Evolutionary conservation across 2,329 filamentous ascomycete genomes (phyloP).

Genomic region (Reticulascus tulasneorum): DNA sequence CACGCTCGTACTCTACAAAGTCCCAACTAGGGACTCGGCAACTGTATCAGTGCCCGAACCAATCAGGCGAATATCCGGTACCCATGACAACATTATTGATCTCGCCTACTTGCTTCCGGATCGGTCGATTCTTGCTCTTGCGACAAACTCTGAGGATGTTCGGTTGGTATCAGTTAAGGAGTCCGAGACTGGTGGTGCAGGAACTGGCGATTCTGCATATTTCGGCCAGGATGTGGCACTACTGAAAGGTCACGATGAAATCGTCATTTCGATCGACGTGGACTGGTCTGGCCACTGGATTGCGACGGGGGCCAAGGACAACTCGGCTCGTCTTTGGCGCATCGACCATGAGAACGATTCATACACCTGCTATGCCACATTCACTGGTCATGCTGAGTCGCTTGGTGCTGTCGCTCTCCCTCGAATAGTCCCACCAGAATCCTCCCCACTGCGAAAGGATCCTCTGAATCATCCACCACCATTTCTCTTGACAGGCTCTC

Average conservation of each 20-base stretch:
- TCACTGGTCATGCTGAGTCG: conserved; percentile 92
- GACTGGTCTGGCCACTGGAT: conserved; percentile 98
- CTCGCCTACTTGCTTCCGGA: conserved; percentile 80
- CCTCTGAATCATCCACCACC: conserved; percentile 76
- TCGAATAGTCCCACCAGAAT: conserved; percentile 60
- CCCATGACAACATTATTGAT: conserved; percentile 97
- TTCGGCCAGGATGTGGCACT: conserved; percentile 88
- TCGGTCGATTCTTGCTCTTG: conserved; percentile 77
- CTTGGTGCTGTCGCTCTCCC: conserved; percentile 85
- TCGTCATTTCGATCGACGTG: conserved; percentile 88
- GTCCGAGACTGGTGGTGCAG: conserved; percentile 22
- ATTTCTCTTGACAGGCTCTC: conserved; percentile 87
- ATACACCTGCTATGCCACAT: conserved; percentile 74
- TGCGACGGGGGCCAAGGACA: conserved; percentile 94
- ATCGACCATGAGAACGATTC: conserved; percentile 72
- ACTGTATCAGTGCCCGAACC: conserved; percentile 35
- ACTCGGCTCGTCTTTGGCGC: conserved; percentile 86
- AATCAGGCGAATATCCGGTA: conserved; percentile 82
- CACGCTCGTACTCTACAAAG: conserved; percentile 70
- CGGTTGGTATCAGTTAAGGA: conserved; percentile 72
- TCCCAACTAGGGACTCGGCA: conserved; percentile 33
- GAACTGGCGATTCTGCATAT: conserved; percentile 41
- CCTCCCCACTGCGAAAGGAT: conserved; percentile 66
- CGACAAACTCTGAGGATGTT: conserved; percentile 92
- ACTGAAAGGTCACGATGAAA: conserved; percentile 88